phyloP scores from a whole-genome alignment of 116 monocot genomes.

The Dioscorea cayenensis region DNA sequence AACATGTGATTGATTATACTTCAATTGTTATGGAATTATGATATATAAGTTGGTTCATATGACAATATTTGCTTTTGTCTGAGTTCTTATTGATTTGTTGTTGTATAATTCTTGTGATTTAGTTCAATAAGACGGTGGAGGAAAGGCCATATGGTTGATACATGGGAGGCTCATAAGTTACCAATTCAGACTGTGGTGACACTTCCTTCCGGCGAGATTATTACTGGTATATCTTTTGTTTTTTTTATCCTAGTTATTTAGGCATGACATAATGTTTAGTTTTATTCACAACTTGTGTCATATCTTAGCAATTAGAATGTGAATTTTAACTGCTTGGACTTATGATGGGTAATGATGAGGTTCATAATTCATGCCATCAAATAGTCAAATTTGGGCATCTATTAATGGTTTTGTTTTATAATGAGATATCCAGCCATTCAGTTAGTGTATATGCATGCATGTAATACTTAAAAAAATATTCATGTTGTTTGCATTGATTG shows the following conservation, averaged over 20 bases:
- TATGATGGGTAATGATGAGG: too few relatives aligned
- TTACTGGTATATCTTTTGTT: constrained; percentile 49
- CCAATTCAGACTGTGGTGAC: constrained; percentile 74
- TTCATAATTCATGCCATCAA: too few relatives aligned
- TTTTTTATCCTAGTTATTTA: not conserved
- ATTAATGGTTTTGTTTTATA: too few relatives aligned
- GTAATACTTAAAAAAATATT: too few relatives aligned
- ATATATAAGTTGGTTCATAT: not conserved
- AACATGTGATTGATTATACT: too few relatives aligned
- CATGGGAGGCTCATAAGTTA: constrained; percentile 86
- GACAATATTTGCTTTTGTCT: not conserved
- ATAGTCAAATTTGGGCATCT: too few relatives aligned
- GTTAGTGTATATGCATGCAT: too few relatives aligned
- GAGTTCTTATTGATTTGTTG: constrained; percentile 2
- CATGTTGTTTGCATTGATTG: too few relatives aligned
- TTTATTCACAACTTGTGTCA: too few relatives aligned
- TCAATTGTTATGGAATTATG: not conserved
- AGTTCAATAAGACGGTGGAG: constrained; percentile 83
- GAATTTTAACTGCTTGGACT: too few relatives aligned
- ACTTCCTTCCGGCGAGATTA: constrained; percentile 69
- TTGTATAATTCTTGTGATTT: constrained; percentile 1
- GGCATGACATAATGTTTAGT: not conserved
- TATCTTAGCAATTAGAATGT: too few relatives aligned
- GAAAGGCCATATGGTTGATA: constrained; percentile 48
- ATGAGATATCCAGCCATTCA: too few relatives aligned